Conservation (phyloP, 2,329 filamentous ascomycete species). For the Aspergillus sp. region DNA sequence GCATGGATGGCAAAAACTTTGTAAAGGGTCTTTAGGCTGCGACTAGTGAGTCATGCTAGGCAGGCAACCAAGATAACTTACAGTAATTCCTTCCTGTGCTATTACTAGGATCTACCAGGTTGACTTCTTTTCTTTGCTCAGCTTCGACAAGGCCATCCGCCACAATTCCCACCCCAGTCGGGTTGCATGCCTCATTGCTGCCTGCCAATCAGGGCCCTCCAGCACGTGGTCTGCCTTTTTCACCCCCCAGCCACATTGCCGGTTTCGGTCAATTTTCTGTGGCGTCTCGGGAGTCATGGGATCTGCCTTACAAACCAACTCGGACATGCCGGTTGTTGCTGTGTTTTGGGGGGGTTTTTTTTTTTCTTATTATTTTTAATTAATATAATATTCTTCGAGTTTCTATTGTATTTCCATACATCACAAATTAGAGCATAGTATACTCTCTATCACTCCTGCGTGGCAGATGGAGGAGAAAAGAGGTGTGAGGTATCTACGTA, state of each 20-base stretch:
- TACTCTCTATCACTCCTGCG: neutral
- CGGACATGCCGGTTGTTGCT: neutral
- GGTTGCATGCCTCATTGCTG: constrained; percentile 12
- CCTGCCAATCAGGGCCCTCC: constrained; percentile 10
- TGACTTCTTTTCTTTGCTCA: too few species aligned
- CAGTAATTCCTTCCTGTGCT: neutral
- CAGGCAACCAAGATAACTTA: constrained; percentile 18
- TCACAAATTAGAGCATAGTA: too few species aligned
- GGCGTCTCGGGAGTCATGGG: neutral
- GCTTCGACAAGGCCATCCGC: neutral
- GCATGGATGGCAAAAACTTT: neutral
- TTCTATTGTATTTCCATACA: neutral
- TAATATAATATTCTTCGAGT: neutral
- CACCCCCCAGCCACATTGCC: constrained; percentile 16
- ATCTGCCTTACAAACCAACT: neutral
- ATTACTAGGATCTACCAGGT: neutral
- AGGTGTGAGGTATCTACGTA: neutral
- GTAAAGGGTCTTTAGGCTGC: constrained; percentile 11
- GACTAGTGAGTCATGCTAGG: constrained; percentile 17
- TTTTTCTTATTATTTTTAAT: too few species aligned
- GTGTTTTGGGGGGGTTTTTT: neutral
- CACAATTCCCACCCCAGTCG: neutral
- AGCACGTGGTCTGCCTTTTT: constrained; percentile 11
- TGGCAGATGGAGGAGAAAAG: neutral
- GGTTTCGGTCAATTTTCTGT: neutral